These are phyloP conservation scores for Pyracantha coccinea DNA, from an alignment of 331 rosid species.

Conservation along the genomic window DNA sequence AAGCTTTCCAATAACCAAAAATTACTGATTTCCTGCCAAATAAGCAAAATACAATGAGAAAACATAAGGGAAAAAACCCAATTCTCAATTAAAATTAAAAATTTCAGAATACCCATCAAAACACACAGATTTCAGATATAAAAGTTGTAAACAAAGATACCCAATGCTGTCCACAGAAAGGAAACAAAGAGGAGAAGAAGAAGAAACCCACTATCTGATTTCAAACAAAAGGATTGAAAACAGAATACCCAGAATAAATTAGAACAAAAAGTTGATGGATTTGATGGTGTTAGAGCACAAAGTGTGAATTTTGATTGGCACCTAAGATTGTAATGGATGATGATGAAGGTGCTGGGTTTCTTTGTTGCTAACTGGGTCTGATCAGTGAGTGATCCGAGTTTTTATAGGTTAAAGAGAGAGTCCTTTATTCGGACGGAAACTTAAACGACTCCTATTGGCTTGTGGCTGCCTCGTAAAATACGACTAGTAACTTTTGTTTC, in stretches of 20 bases:
- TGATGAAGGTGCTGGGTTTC: not conserved
- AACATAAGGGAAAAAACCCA: not conserved
- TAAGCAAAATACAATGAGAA: not conserved
- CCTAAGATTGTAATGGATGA: not conserved
- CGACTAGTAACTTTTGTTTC: no score
- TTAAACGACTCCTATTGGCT: not conserved
- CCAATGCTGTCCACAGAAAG: not conserved
- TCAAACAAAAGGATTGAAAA: not conserved
- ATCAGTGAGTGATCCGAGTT: not conserved
- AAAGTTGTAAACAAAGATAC: not conserved
- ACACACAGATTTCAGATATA: not conserved
- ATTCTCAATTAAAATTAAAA: not conserved
- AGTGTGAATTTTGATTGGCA: not conserved
- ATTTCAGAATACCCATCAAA: not conserved
- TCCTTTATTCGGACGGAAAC: not conserved
- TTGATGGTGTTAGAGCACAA: not conserved
- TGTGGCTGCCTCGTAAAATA: no score
- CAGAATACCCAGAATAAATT: not conserved
- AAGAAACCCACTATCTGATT: not conserved
- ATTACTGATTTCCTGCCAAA: slow-evolving; percentile 13
- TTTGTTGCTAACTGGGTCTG: slow-evolving; percentile 1
- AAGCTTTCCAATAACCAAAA: not conserved
- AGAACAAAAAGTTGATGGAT: not conserved
- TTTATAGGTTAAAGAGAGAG: not conserved
- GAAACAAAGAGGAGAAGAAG: not conserved